A percentile compares a stretch with the other conserved stretches of the same genome.
phyloP scores from a whole-genome alignment of 2,329 filamentous ascomycete genomes.

The Fusarium beomiforme region DNA sequence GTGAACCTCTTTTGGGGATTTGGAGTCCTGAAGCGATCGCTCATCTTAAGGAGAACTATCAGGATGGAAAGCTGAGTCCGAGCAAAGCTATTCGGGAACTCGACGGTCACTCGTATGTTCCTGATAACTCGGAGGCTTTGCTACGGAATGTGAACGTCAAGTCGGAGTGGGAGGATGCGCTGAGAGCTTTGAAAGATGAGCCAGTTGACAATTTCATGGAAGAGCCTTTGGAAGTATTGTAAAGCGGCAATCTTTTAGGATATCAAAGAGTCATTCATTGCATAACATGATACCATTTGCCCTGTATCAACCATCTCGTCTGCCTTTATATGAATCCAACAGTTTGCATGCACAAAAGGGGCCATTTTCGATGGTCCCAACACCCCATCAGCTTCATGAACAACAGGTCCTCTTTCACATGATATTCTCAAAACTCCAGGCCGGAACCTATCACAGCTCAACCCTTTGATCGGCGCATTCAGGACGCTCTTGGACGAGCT shows the following conservation, averaged over 20 bases:
- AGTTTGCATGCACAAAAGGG: neutral
- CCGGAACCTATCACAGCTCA: neutral
- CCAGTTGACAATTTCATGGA: neutral
- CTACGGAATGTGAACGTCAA: neutral
- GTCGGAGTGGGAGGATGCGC: neutral
- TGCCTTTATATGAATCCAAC: neutral
- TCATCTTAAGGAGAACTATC: neutral
- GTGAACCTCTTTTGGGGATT: neutral
- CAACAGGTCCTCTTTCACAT: accelerated
- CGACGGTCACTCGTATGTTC: neutral
- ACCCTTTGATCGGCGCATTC: neutral
- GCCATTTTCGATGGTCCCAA: neutral
- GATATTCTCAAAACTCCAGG: neutral
- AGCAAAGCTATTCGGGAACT: neutral
- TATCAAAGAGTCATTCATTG: neutral
- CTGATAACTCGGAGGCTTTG: neutral
- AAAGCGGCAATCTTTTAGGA: neutral
- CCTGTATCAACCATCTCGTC: neutral
- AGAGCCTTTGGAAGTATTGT: neutral
- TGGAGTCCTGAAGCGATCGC: neutral
- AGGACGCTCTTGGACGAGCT: neutral
- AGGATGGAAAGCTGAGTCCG: neutral
- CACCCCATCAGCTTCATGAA: neutral
- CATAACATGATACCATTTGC: neutral
- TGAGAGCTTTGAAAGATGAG: neutral